These are phyloP conservation scores for Mucor lusitanicus DNA, from an alignment of 371 early-diverging fungal species.

Conservation along the genomic window DNA sequence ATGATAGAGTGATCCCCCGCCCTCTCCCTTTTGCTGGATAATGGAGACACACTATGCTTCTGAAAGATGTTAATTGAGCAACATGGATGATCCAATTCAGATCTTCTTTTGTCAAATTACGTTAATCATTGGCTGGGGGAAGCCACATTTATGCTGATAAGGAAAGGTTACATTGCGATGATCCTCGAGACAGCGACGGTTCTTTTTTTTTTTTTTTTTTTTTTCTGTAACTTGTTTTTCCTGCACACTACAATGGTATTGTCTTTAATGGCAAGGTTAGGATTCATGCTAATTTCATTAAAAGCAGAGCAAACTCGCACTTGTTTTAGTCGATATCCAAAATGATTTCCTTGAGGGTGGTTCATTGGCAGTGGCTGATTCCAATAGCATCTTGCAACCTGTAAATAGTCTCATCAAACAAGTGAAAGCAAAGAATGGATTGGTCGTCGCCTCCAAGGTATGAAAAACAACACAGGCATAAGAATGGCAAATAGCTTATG, in stretches of 20 bases:
- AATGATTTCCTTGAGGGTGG: conserved; percentile 48
- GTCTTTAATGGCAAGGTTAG: not conserved
- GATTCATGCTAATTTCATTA: not conserved
- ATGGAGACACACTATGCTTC: not conserved
- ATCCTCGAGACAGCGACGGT: too few relatives aligned
- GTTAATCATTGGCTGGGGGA: not conserved
- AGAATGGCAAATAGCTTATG: not conserved
- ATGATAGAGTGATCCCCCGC: not conserved
- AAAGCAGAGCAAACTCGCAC: conserved; percentile 23
- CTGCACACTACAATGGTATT: not conserved
- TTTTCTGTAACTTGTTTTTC: not conserved
- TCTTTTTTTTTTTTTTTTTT: not conserved
- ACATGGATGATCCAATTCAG: not conserved
- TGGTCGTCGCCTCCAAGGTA: conserved; percentile 45
- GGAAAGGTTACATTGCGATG: not conserved
- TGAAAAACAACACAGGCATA: too few relatives aligned
- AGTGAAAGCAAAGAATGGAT: conserved; percentile 19
- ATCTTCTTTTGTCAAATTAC: not conserved
- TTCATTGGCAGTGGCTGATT: conserved; percentile 35
- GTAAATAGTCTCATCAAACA: conserved; percentile 31
- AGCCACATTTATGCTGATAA: not conserved
- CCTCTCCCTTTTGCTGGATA: not conserved
- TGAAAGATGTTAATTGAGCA: too few relatives aligned
- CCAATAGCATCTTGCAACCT: conserved; percentile 27
- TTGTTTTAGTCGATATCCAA: conserved; percentile 49